Percentiles rank a stretch among this genome's conserved stretches.
Evolutionary conservation across 768 basidiomycete species (phyloP).

Genomic region (Dendrothele bispora): DNA sequence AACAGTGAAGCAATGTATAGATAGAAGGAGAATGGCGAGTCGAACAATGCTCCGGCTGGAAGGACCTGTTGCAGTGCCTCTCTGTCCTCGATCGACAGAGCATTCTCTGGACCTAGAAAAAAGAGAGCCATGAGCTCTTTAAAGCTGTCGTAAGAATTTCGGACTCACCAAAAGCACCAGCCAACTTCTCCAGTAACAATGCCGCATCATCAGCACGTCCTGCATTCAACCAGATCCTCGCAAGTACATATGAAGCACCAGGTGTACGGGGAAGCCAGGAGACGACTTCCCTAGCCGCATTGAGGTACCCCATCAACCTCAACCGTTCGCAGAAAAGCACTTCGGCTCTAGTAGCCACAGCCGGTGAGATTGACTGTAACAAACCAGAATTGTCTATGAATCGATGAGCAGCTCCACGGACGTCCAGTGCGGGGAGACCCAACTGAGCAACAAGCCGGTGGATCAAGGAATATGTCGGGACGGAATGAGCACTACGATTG

Average conservation of each 20-base stretch:
- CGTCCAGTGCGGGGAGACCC: slow-evolving; percentile 39
- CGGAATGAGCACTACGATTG: slow-evolving; percentile 40
- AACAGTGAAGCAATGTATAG: slow-evolving; percentile 76
- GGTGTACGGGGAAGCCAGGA: slow-evolving; percentile 81
- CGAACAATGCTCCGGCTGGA: slow-evolving; percentile 53
- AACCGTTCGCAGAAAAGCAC: slow-evolving; percentile 72
- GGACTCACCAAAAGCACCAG: slow-evolving; percentile 66
- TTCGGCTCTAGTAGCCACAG: slow-evolving; percentile 67
- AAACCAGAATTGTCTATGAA: slow-evolving; percentile 70
- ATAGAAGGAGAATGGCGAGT: slow-evolving; percentile 74
- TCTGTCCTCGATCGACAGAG: slow-evolving; percentile 55
- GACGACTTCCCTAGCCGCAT: slow-evolving; percentile 61
- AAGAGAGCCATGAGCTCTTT: slow-evolving; percentile 11
- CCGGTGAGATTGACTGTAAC: slow-evolving; percentile 66
- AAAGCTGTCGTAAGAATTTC: slow-evolving; percentile 9
- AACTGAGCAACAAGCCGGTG: slow-evolving; percentile 60
- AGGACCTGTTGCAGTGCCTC: slow-evolving; percentile 63
- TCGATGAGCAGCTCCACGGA: slow-evolving; percentile 64
- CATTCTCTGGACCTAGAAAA: slow-evolving; percentile 44
- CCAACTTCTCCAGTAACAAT: slow-evolving; percentile 68
- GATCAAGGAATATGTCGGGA: slow-evolving; percentile 61
- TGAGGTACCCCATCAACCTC: slow-evolving; percentile 59
- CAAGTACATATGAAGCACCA: slow-evolving; percentile 71
- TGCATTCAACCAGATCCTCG: slow-evolving; percentile 62
- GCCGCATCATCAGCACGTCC: slow-evolving; percentile 76